Base-by-base conservation (phyloP, 2,329 filamentous ascomycete genomes). In the Claviceps maximensis region DNA sequence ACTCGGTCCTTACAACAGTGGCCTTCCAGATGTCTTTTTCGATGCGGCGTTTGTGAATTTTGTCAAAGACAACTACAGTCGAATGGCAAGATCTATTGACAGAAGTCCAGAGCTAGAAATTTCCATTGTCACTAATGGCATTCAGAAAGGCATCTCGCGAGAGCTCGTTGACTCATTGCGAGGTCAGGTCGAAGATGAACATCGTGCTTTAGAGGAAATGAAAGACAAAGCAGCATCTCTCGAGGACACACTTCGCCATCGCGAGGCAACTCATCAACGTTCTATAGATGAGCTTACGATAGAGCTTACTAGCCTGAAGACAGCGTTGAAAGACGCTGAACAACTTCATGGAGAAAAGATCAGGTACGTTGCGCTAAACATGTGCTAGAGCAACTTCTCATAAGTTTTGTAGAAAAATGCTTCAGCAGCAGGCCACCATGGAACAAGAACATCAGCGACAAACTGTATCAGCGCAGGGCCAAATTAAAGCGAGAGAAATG, bases 41-140 rank as follows among this genome's bases (percentile, higher is more conserved):
- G 89, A 95, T 60, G 77, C 80, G 47, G 80, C 80, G 0, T 97
- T 96, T 67, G 83, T 98, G 53, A 87, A 96, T 55, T 95, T 97
- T 62, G 80, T 96, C 61, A 96, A 96, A 63, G 90, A 97, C 62
- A 95, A 95, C 64, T 97, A 94, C 65, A 91, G 87, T 61, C 84
- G 90, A 9, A 72, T 96, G 54, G 73, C 85, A 41, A 82, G 89
- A 57, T 87, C 89, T 15, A 87, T 98, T 60, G 93, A 98, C 67
- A 83, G 91, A 56, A 88, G 95, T 57, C 93, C 93, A 0, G 88
- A 84, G 1, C 74, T 94, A 56, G 93, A 98, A 65, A 83, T 94
- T 27, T 85, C 89, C 0, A 79, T 93, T 12, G 75, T 89, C 53
- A 77, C 83, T 45, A 89, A 90, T 63, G 87, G 87, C 0, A 72